Evolutionary conservation across 306 rosid genomes (phyloP), one percentile per base, ranked within the genome.

Genomic region (Dryas drummondii): DNA sequence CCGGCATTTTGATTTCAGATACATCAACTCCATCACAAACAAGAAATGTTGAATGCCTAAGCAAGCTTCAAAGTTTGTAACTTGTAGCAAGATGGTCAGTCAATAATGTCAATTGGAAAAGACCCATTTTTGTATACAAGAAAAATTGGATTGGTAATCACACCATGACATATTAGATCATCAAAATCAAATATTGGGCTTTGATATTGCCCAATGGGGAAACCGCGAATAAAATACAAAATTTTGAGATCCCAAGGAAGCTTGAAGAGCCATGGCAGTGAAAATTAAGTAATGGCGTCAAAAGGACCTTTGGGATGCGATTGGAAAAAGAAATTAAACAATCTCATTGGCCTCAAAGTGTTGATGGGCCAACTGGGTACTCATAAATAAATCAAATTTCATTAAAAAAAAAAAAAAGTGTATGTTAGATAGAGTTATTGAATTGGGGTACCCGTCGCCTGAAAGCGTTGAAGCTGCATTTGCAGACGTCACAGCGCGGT

Each of bases 401-500:
- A 53, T 4, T 40, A 42, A 19, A 14, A 9, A 26, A 41, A 19
- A 48, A 52, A 4, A n/a, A 1, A 42, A 41, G 41, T 4, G 40
- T 3, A 41, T 11, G 44, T 14, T 4, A 9, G 47, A 50, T 12
- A 13, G 44, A 48, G 68, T 10, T 9, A 66, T 8, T 51, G 73
- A 47, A 51, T 12, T 32, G 49, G 15, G n/a, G 59, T 79, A 90
- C 99, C 94, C 99, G 86, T 84, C 98, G 94, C 74, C 94, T 69
- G 90, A 96, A 96, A 75, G 99, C 82, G 83, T 82, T 96, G 90
- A 96, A 96, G 81, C 94, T 84, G 91, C 99, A 90, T 87, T 80
- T 90, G 91, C 98, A 96, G 82, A 92, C 96, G 55, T 90, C 98
- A 57, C 99, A 96, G 79, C 97, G 91, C 12, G 89, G 91, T 73